Percentiles rank a stretch among this genome's conserved stretches.
These are phyloP conservation scores for Melanogaster broomeanus DNA, from an alignment of 768 basidiomycete species.

Conservation along the genomic window DNA sequence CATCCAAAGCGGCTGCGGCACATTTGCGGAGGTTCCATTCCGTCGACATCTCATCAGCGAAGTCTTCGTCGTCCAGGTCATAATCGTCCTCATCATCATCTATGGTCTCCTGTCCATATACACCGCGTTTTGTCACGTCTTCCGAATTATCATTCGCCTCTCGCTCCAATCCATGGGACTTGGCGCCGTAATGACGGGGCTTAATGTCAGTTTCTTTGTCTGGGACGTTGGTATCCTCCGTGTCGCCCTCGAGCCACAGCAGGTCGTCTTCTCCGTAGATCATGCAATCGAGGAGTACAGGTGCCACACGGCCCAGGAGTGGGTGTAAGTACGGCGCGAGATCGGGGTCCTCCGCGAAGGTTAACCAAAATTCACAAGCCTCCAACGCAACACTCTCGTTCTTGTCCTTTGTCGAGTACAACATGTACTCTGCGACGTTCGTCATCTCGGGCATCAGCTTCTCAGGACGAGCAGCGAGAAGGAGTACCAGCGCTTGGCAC, in stretches of 20 bases:
- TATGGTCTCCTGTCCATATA: slow-evolving; percentile 78
- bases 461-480: slow-evolving; percentile 91
- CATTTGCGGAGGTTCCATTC: slow-evolving; percentile 99
- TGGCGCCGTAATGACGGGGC: slow-evolving; percentile 87
- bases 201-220: slow-evolving; percentile 97
- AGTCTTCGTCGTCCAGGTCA: slow-evolving; percentile 80
- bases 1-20: slow-evolving; percentile 95
- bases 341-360: slow-evolving; percentile 94
- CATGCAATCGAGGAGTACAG: slow-evolving; percentile 97
- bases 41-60: slow-evolving; percentile 95
- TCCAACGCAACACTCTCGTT: slow-evolving; percentile 96
- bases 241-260: slow-evolving; percentile 91
- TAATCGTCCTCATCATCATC: slow-evolving; percentile 89
- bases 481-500: slow-evolving; percentile 91
- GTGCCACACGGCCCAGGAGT: slow-evolving; percentile 87
- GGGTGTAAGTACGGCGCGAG: slow-evolving; percentile 83
- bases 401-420: slow-evolving; percentile 96
- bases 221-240: slow-evolving; percentile 86
- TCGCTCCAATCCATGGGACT: slow-evolving; percentile 82
- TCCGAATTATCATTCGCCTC: slow-evolving; percentile 47
- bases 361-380: slow-evolving; percentile 99
- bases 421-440: slow-evolving; percentile 98
- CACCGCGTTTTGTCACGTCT: slow-evolving; percentile 46
- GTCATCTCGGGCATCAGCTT: slow-evolving; percentile 95
- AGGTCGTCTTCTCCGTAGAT: slow-evolving; percentile 95